Conservation (phyloP, 2,329 filamentous ascomycete species). For the Aotearoamyces nothofagi region DNA sequence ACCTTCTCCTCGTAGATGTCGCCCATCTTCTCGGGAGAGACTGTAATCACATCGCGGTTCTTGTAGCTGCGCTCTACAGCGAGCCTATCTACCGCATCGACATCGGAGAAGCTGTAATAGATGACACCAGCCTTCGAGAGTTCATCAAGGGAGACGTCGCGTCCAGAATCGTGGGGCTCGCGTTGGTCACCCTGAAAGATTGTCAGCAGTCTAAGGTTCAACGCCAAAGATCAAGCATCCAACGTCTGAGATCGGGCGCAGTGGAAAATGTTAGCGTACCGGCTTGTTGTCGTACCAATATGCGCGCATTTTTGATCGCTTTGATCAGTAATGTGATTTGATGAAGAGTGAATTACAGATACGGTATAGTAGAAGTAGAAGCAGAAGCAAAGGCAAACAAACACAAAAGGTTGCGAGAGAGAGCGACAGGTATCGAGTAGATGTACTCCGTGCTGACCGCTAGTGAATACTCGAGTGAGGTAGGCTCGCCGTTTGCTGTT, state of each 20-base stretch:
- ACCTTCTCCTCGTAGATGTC: constrained; percentile 86
- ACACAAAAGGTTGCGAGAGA: too few relatives aligned
- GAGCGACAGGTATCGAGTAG: too few relatives aligned
- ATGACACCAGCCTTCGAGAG: constrained; percentile 66
- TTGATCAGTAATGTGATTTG: too few relatives aligned
- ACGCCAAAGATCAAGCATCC: constrained; percentile 1
- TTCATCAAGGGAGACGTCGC: constrained; percentile 44
- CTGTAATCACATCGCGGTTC: constrained; percentile 86
- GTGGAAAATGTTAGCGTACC: constrained; percentile 23
- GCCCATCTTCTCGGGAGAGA: constrained; percentile 77
- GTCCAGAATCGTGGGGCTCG: constrained; percentile 74
- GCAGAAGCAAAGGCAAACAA: too few relatives aligned
- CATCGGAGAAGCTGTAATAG: constrained; percentile 52
- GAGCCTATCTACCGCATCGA: constrained; percentile 57
- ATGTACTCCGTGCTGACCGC: too few relatives aligned
- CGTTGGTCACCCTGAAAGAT: constrained; percentile 73
- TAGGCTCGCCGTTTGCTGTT: too few relatives aligned
- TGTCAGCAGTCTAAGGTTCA: constrained; percentile 8
- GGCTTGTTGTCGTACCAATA: constrained; percentile 57
- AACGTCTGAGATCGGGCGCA: not conserved
- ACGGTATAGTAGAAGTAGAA: too few relatives aligned
- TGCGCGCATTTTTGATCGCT: too few relatives aligned
- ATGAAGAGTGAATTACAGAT: too few relatives aligned
- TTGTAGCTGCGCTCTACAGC: constrained; percentile 69
- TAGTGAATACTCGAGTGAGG: too few relatives aligned